Base-by-base conservation (phyloP, 2,329 filamentous ascomycete species). In the Tolypocladium album region DNA sequence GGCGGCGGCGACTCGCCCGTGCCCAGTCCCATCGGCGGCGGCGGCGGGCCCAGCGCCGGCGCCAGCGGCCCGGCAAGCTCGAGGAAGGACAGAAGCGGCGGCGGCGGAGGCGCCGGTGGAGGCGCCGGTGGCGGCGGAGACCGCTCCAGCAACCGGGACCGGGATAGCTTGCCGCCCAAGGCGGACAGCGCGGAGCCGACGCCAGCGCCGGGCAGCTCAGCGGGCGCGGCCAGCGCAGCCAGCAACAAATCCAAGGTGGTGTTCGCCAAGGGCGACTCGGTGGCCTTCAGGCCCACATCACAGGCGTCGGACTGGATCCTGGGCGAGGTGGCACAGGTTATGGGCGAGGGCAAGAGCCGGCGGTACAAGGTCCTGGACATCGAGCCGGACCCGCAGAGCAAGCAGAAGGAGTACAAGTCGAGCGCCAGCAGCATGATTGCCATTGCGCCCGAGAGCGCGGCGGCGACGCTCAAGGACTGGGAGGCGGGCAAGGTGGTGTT, bases 301-400 rank as follows among this genome's bases (percentile, higher is more conserved):
- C 69, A 76, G 73, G 65, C 68, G 24, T 69, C 73, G 4, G 86
- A 88, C 65, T 89, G 86, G 79, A 92, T 92, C 59, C 82, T 92
- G 56, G 90, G 89, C 57, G 88, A 88, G 61, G 90, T 93, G 58
- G 88, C 88, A 62, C 83, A 84, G 58, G 87, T 93, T 17, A 80
- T 85, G 58, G 89, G 88, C 17, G 88, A 92, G 62, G 88, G 88
- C 59, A 92, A 91, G 71, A 88, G 85, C 69, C 81, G 88, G 68
- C 83, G 88, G 53, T 92, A 92, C 75, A 88, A 88, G 71, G 89
- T 92, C 31, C 84, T 91, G 66, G 89, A 93, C 68, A 87, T 88
- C 38, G 89, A 91, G 69, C 88, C 89, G 1, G 89, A 91, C 67
- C 84, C 83, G 69, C 83, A 78, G 66, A 85, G 80, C 67, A 86